Conservation (phyloP, 2,329 filamentous ascomycete species). For the Macroventuria anomochaeta region DNA sequence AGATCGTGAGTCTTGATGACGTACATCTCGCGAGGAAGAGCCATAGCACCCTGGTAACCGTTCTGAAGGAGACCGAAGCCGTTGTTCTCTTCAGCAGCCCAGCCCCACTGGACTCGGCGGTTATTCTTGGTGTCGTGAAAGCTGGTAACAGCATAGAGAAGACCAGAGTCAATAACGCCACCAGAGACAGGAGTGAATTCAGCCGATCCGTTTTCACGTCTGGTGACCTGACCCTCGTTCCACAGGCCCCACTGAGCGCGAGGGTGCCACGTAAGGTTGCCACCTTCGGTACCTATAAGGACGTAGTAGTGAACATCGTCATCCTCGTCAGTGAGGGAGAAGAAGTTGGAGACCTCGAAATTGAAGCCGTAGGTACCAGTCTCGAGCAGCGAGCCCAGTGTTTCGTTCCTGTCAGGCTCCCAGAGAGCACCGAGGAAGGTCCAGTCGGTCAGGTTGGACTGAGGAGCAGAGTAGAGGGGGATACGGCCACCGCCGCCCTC, state of each 20-base stretch:
- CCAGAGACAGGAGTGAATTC: conserved; percentile 54
- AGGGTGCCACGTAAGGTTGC: conserved; percentile 52
- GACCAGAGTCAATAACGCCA: conserved; percentile 54
- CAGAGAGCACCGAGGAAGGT: conserved; percentile 56
- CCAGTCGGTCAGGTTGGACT: conserved; percentile 54
- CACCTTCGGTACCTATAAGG: conserved; percentile 54
- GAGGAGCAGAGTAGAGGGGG: conserved; percentile 55
- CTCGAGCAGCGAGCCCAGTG: conserved; percentile 51
- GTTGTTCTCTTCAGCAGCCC: conserved; percentile 54
- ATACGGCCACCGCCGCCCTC: conserved; percentile 55
- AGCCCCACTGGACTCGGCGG: conserved; percentile 56
- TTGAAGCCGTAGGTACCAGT: conserved; percentile 57
- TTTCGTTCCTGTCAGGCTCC: conserved; percentile 53
- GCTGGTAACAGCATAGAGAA: conserved; percentile 54
- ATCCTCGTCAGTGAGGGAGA: conserved; percentile 52
- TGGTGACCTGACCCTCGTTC: conserved; percentile 53
- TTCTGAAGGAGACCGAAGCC: conserved; percentile 51
- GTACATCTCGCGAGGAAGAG: conserved; percentile 55
- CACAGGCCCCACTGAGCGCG: conserved; percentile 54
- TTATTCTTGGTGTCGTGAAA: conserved; percentile 59
- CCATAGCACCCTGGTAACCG: conserved; percentile 54
- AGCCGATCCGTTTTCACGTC: conserved; percentile 53
- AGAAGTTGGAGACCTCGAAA: conserved; percentile 58
- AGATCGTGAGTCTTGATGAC: conserved; percentile 53
- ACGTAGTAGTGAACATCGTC: conserved; percentile 55